Base-by-base conservation (phyloP, 2,329 filamentous ascomycete species). In the Tolypocladium nubicola region DNA sequence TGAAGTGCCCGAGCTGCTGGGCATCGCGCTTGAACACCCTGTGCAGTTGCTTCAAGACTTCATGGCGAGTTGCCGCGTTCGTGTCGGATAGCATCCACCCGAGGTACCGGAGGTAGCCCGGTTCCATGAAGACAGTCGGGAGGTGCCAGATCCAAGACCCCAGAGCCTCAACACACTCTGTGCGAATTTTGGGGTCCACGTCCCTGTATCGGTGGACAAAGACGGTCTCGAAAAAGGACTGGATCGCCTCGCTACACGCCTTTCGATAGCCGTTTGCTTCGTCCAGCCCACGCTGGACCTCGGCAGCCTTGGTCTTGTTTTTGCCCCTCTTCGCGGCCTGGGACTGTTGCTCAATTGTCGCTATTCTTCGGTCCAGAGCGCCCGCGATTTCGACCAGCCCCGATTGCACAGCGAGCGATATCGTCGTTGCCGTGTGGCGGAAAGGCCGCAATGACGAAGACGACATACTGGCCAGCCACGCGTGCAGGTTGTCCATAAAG, bases 151-250 rank as follows among this genome's bases (percentile, higher is more conserved):
- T 95, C 94, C 94, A 99, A 45, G 85, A 82, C 35, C 92, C 91
- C 10, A 99, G 79, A 16, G 90, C 90, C 61, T 88, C 85, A 30
- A 96, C 86, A 67, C 93, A 97, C 66, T 97, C 93, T 0, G 87
- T 85, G 56, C 94, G 84, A 62, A 99, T 96, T 65, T 84, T 89
- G 8, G 90, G 84, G 66, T 99, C 94, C 37, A 97, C 84, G 68
- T 99, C 94, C 60, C 94, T 89, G 71, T 97, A 99, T 53, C 94
- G 86, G 72, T 99, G 93, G 37, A 97, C 88, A 68, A 96, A 99
- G 52, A 97, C 86, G 2, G 89, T 89, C 64, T 96, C 89, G 67
- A 97, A 96, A 65, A 91, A 90, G 63, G 95, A 90, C 63, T 87
- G 87, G 58, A 97, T 85, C 59, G 86, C 79, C 37, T 82, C 80